Percentiles rank a stretch among this genome's conserved stretches.
These are phyloP conservation scores for Hygrocybe punicea DNA, from an alignment of 768 basidiomycete genomes.

Conservation along the genomic window DNA sequence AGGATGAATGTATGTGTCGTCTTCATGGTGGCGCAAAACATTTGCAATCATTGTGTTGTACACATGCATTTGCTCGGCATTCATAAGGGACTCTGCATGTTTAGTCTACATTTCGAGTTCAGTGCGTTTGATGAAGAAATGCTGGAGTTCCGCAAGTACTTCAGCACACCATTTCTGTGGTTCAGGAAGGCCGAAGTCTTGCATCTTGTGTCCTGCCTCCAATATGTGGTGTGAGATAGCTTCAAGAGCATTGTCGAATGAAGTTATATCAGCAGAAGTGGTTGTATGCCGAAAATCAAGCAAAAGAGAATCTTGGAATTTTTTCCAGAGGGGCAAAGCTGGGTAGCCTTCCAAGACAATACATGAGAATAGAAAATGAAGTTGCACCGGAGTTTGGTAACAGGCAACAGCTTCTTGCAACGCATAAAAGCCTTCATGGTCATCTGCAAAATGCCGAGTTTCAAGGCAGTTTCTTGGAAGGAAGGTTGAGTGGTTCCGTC, in stretches of 20 bases:
- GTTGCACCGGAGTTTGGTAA: neutral
- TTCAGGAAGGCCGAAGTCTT: neutral
- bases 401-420: neutral
- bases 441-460: neutral
- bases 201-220: neutral
- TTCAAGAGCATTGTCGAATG: neutral
- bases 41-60: too few relatives aligned
- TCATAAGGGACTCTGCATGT: neutral
- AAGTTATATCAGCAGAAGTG: neutral
- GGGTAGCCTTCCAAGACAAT: neutral
- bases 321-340: too few relatives aligned
- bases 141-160: neutral
- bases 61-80: neutral
- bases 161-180: neutral
- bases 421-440: neutral
- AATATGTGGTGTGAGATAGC: neutral
- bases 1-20: neutral
- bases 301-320: neutral
- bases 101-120: neutral
- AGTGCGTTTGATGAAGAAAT: too few relatives aligned
- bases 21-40: too few relatives aligned
- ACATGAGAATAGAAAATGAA: slow-evolving; percentile 1
- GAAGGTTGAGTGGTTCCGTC: neutral
- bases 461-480: slow-evolving; percentile 1
- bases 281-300: neutral